Percentiles rank a stretch among this genome's conserved stretches.
These are phyloP conservation scores for Aspergillus viridinutans DNA, from an alignment of 2,329 filamentous ascomycete genomes.

Conservation along the genomic window DNA sequence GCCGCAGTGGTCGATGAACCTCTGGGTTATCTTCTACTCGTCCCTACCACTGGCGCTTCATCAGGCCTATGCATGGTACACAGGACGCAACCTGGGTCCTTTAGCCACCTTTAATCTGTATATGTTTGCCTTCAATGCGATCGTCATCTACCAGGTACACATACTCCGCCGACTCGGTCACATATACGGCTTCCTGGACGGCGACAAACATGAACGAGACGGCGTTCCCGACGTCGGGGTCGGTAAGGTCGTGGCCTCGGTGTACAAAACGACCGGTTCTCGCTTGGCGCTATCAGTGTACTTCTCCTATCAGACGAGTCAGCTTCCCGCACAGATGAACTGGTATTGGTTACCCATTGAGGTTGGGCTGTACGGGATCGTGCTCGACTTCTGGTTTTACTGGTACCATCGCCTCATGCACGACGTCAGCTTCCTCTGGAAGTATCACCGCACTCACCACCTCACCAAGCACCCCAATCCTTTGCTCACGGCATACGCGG, in stretches of 20 bases:
- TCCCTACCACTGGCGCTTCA: conserved; percentile 37
- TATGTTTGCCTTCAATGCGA: conserved; percentile 36
- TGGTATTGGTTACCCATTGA: conserved; percentile 39
- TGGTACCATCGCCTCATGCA: conserved; percentile 44
- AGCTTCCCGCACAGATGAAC: conserved; percentile 22
- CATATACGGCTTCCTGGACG: conserved; percentile 41
- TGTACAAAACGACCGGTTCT: conserved; percentile 31
- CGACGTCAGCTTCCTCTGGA: conserved; percentile 38
- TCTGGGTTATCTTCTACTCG: conserved; percentile 40
- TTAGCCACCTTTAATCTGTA: conserved; percentile 37
- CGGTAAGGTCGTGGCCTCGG: conserved; percentile 28
- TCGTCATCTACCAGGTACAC: conserved; percentile 39
- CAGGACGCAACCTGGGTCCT: conserved; percentile 26
- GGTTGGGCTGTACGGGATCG: conserved; percentile 39
- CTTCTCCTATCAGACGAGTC: conserved; percentile 24
- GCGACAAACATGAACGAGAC: conserved; percentile 43
- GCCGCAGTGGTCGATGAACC: conserved; percentile 32
- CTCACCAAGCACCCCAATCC: conserved; percentile 45
- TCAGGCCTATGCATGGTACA: conserved; percentile 29
- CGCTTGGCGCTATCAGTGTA: conserved; percentile 34
- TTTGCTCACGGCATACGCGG: conserved; percentile 41
- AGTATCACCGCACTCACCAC: conserved; percentile 45
- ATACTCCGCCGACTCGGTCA: conserved; percentile 38
- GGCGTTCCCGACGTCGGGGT: conserved; percentile 41
- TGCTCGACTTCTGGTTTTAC: conserved; percentile 43